Conservation (phyloP, 106 monocot genomes). For the Narthecium ossifragum region DNA sequence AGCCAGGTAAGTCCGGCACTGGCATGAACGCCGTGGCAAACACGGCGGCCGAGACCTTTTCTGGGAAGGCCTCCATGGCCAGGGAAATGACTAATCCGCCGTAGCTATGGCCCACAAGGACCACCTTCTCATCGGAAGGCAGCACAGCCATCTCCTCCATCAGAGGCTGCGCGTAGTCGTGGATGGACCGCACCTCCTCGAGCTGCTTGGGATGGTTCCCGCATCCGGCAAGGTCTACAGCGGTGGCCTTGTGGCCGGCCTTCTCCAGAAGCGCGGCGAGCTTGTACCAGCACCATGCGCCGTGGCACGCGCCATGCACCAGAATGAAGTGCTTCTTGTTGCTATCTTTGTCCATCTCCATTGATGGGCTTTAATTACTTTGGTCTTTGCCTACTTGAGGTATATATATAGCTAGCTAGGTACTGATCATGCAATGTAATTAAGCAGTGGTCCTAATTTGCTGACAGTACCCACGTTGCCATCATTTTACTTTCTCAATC, state of each 20-base stretch:
- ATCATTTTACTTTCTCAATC: constrained; percentile 6
- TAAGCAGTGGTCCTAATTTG: too few relatives aligned
- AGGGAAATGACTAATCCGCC: constrained; percentile 1
- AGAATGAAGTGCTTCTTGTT: constrained; percentile 2
- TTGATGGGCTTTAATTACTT: too few relatives aligned
- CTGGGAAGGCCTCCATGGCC: constrained; percentile 11
- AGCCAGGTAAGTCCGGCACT: not conserved
- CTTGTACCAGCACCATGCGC: constrained; percentile 14
- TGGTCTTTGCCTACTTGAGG: too few relatives aligned
- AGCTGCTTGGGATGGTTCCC: not conserved
- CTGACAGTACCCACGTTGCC: not conserved
- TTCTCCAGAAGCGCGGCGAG: not conserved
- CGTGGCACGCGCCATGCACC: constrained; percentile 6
- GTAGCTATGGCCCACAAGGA: constrained; percentile 15
- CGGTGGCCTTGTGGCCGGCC: constrained; percentile 6
- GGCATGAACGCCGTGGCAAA: constrained; percentile 7
- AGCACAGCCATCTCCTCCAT: not conserved
- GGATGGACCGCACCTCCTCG: not conserved
- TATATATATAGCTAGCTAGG: too few relatives aligned
- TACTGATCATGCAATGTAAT: too few relatives aligned
- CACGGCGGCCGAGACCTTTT: constrained; percentile 6
- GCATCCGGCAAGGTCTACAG: not conserved
- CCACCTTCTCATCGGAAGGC: not conserved
- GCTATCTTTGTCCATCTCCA: not conserved
- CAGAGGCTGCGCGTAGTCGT: constrained; percentile 1